Evolutionary conservation across 805 yeast species (phyloP).

Genomic region (Wickerhamomyces bovis): DNA sequence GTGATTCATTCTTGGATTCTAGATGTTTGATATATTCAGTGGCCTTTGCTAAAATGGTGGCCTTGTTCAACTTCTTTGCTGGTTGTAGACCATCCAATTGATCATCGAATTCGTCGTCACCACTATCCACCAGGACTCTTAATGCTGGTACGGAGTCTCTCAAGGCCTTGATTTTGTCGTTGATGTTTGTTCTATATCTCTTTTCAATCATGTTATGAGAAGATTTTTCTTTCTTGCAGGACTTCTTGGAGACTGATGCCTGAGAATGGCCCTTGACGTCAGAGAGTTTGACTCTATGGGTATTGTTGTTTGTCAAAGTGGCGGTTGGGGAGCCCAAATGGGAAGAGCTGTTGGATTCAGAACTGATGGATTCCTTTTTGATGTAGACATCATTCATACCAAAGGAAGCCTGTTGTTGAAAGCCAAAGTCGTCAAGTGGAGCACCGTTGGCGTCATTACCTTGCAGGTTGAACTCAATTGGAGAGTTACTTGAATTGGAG

Average conservation of each 20-base stretch:
- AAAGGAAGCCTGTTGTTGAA: neutral
- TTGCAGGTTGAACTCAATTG: neutral
- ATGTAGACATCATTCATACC: neutral
- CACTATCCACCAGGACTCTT: slow-evolving; percentile 38
- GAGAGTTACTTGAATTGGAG: slow-evolving; percentile 6
- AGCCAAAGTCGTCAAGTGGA: neutral
- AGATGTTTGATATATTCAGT: slow-evolving; percentile 73
- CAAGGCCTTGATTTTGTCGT: slow-evolving; percentile 56
- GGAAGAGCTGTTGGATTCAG: slow-evolving; percentile 13
- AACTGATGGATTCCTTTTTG: slow-evolving; percentile 6
- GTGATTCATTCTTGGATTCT: slow-evolving; percentile 50
- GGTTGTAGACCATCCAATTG: slow-evolving; percentile 70
- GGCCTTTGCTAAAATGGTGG: slow-evolving; percentile 68
- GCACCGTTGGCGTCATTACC: neutral
- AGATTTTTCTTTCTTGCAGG: slow-evolving; percentile 41
- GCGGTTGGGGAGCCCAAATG: slow-evolving; percentile 13
- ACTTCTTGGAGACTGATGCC: slow-evolving; percentile 18
- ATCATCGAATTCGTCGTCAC: slow-evolving; percentile 50
- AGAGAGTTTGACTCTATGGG: slow-evolving; percentile 14
- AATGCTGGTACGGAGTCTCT: slow-evolving; percentile 64
- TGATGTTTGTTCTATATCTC: slow-evolving; percentile 65
- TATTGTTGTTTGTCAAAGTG: slow-evolving; percentile 2
- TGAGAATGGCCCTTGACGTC: slow-evolving; percentile 20
- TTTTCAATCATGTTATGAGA: slow-evolving; percentile 70
- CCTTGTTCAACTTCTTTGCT: slow-evolving; percentile 72